These are phyloP conservation scores for Raffaelea arxii DNA, from an alignment of 2,329 filamentous ascomycete species.

Conservation along the genomic window DNA sequence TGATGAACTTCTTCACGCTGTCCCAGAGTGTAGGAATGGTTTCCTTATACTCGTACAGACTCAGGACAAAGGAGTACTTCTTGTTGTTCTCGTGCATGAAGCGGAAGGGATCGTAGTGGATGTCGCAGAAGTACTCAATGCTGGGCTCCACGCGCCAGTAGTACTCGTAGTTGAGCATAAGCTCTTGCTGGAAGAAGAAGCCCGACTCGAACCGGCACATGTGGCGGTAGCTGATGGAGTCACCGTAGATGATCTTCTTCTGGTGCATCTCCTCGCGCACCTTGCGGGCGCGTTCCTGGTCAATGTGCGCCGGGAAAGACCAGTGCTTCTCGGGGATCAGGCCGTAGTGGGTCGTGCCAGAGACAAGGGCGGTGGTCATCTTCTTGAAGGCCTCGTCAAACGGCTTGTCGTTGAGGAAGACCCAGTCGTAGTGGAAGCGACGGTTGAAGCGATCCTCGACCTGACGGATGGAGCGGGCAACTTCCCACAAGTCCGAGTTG, in stretches of 20 bases:
- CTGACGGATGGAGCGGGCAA: conserved; percentile 88
- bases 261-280: conserved; percentile 90
- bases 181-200: conserved; percentile 93
- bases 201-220: conserved; percentile 99
- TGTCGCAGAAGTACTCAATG: conserved; percentile 91
- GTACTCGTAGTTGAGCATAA: conserved; percentile 96
- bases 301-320: conserved; percentile 94
- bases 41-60: conserved; percentile 91
- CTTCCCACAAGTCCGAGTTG: conserved; percentile 93
- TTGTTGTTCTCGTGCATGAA: conserved; percentile 94
- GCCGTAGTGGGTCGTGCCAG: conserved; percentile 85
- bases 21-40: conserved; percentile 96
- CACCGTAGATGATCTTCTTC: conserved; percentile 95
- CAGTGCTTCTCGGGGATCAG: conserved; percentile 86
- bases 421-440: conserved; percentile 97
- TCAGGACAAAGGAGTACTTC: conserved; percentile 96
- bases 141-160: conserved; percentile 99
- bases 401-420: conserved; percentile 93
- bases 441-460: conserved; percentile 97
- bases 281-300: conserved; percentile 83
- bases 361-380: conserved; percentile 80
- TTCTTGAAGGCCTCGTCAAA: conserved; percentile 93
- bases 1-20: conserved; percentile 88
- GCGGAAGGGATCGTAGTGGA: conserved; percentile 92
- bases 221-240: conserved; percentile 93